Percentiles rank a stretch among this genome's conserved stretches.
These are phyloP conservation scores for Cyberlindnera mrakii DNA, from an alignment of 805 yeast genomes.

Conservation along the genomic window DNA sequence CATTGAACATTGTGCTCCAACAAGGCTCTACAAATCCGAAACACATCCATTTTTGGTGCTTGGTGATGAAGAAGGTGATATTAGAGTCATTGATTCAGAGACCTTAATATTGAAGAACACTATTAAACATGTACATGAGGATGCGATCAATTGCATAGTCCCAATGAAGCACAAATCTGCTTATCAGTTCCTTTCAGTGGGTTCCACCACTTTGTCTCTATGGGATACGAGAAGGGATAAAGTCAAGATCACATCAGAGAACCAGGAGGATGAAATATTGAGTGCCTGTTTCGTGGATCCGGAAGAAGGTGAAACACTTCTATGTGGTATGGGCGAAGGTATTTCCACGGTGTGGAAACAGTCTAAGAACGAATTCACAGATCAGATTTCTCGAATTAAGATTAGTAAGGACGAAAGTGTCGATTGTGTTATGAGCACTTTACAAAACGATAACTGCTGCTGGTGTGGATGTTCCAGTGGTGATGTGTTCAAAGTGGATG, in stretches of 20 bases:
- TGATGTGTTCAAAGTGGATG: constrained; percentile 58
- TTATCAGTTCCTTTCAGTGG: constrained; percentile 73
- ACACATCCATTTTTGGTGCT: constrained; percentile 40
- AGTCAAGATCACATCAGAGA: constrained; percentile 58
- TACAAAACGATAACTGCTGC: constrained; percentile 42
- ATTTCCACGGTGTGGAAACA: constrained; percentile 82
- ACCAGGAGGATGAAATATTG: constrained; percentile 90
- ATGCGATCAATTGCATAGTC: constrained; percentile 68
- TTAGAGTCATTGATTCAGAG: constrained; percentile 57
- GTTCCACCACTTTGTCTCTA: constrained; percentile 74
- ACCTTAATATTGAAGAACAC: constrained; percentile 41
- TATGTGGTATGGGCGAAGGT: constrained; percentile 91
- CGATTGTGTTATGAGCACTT: constrained; percentile 48
- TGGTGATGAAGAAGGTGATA: constrained; percentile 65
- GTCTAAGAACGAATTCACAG: constrained; percentile 57
- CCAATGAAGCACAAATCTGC: constrained; percentile 66
- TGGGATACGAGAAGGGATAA: constrained; percentile 63
- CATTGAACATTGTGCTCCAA: constrained; percentile 16
- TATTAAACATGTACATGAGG: constrained; percentile 60
- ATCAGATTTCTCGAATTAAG: constrained; percentile 74
- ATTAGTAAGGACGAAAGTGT: constrained; percentile 65
- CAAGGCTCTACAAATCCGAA: constrained; percentile 28
- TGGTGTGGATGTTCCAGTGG: constrained; percentile 86
- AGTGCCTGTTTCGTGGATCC: constrained; percentile 65
- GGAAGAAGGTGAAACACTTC: constrained; percentile 53